phyloP scores from a whole-genome alignment of 2,329 filamentous ascomycete genomes.

The Orbilia ellipsospora region DNA sequence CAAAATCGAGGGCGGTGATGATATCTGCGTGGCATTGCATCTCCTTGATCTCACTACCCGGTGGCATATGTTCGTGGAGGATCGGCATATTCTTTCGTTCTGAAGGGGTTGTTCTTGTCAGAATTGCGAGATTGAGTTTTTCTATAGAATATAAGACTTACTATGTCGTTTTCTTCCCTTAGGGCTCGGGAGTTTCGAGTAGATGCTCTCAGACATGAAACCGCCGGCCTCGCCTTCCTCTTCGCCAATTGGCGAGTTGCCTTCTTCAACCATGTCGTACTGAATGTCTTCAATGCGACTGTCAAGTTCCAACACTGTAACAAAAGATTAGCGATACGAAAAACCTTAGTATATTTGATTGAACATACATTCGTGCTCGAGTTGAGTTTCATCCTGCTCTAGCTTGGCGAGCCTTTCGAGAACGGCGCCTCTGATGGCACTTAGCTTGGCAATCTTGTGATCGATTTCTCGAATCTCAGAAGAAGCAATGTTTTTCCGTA shows the following conservation, averaged over 20 bases:
- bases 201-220: conserved; percentile 99
- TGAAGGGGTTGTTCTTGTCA: conserved; percentile 7
- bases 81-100: conserved; percentile 87
- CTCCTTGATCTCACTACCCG: conserved; percentile 87
- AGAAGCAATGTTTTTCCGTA: conserved; percentile 97
- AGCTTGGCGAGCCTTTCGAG: conserved; percentile 84
- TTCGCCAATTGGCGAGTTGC: conserved; percentile 63
- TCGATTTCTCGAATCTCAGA: conserved; percentile 97
- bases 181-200: conserved; percentile 81
- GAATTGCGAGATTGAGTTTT: background rate
- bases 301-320: conserved; percentile 69
- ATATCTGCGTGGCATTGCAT: conserved; percentile 87
- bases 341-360: background rate
- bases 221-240: conserved; percentile 67
- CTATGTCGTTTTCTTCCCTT: conserved; percentile 66
- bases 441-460: conserved; percentile 92
- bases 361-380: conserved; percentile 85
- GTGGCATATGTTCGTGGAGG: conserved; percentile 92
- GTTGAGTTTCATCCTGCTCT: conserved; percentile 87
- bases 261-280: conserved; percentile 66
- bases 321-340: conserved; percentile 1
- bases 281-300: conserved; percentile 73
- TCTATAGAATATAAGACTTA: conserved; percentile 56
- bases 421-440: conserved; percentile 91
- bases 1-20: conserved; percentile 92